Base-by-base conservation (phyloP, 176 grass and related monocot species). In the Cenchrus americanus region DNA sequence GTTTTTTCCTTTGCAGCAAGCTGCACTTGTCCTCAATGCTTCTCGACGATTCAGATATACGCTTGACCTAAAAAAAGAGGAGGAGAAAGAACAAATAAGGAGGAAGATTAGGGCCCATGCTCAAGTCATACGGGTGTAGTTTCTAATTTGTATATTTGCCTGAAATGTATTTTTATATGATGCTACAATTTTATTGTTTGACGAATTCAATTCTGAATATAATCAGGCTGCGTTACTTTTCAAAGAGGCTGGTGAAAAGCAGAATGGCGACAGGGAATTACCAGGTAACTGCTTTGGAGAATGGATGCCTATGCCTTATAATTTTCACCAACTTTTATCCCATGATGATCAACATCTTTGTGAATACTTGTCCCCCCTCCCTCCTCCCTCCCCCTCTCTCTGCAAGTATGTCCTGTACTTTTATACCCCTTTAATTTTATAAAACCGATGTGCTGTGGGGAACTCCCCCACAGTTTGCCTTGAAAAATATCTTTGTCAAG, bases 41-140 rank as follows among this genome's bases (percentile, higher is more conserved):
- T 94, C 91, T 71, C 93, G 96, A 22, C 85, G 96, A 66, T 99
- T 99, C 80, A 96, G 96, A 99, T 99, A 99, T 66, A 96, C 96
- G 0, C 80, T 99, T 65, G 93, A 99, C 84, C 86, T 99, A 72
- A 92, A 92, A 85, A 93, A 88, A 71, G 93, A 94, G 73, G 83
- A 94, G 82, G 93, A 99, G 78, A 99, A 96, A 65, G 96, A 99
- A 50, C 89, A 88, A 5, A 87, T 92, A 74, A 89, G 91, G 74
- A 96, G 93, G 85, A 96, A 94, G 61, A 91, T 99, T 75, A 90
- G 96, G 71, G 85, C 93, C 21, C 93, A 96, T 91, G 93, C 93
- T 86, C 96, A 99, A 99, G 96, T 99, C 65, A 99, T 99, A 75
- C 68, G 91, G 81, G 96, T 99, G 96, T 90, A 71, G 46, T 26